Evolutionary conservation across 257 asterid genomes (phyloP).

Genomic region (Datura wrightii): DNA sequence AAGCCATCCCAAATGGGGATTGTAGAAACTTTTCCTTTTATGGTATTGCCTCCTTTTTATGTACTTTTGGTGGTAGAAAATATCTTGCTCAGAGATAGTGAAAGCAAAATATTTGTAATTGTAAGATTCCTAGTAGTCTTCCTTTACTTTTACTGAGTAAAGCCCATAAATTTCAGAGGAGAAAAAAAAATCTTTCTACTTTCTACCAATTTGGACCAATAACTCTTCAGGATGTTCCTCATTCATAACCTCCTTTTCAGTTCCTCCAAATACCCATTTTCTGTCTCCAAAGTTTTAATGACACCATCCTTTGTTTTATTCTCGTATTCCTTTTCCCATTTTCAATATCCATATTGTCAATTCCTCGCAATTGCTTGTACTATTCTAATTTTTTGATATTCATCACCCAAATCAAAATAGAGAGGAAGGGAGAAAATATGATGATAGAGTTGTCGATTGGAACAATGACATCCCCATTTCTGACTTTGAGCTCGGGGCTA

Average conservation of each 20-base stretch:
- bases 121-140: neutral
- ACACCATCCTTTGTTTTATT: neutral
- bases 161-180: neutral
- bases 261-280: neutral
- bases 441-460: neutral
- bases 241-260: neutral
- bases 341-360: neutral
- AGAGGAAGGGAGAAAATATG: slow-evolving; percentile 5
- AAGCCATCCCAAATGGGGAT: slow-evolving; percentile 3
- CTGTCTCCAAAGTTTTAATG: neutral
- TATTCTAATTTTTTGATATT: neutral
- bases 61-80: slow-evolving; percentile 11
- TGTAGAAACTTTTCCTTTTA: neutral
- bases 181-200: neutral
- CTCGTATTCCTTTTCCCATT: neutral
- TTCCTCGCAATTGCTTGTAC: neutral
- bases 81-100: neutral
- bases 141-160: neutral
- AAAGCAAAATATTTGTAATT: neutral
- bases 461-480: neutral
- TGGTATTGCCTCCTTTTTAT: neutral
- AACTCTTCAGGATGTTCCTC: slow-evolving; percentile 17
- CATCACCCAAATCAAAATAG: slow-evolving; percentile 12
- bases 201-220: neutral
- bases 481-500: neutral